phyloP scores from a whole-genome alignment of 352 stramenopile genomes.

The Globisporangium perplexum region DNA sequence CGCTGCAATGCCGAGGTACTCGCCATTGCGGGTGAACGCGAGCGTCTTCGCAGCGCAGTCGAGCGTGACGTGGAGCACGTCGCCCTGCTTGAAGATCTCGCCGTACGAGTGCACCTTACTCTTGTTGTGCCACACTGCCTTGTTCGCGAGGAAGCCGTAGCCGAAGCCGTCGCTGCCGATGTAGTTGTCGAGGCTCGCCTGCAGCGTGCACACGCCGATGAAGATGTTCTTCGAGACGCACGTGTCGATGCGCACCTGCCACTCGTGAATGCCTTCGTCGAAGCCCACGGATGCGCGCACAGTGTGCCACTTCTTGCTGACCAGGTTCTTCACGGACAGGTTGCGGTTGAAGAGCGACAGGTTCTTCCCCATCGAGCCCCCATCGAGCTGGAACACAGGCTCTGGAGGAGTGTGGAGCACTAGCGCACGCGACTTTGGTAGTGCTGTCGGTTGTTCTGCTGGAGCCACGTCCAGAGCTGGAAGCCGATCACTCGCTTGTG shows the following conservation, averaged over 20 bases:
- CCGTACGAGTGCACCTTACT: conserved; percentile 84
- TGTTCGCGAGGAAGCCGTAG: conserved; percentile 91
- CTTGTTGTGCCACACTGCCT: conserved; percentile 92
- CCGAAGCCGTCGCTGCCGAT: conserved; percentile 82
- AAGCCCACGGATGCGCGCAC: conserved; percentile 65
- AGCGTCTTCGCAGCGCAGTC: conserved; percentile 81
- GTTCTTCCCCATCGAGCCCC: conserved; percentile 61
- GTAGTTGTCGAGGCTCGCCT: conserved; percentile 86
- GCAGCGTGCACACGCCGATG: conserved; percentile 70
- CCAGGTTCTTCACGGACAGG: conserved; percentile 74
- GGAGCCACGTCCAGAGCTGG: neutral
- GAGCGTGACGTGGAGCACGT: conserved; percentile 79
- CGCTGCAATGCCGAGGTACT: conserved; percentile 80
- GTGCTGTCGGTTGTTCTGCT: neutral
- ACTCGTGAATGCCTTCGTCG: conserved; percentile 75
- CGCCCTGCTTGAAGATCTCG: conserved; percentile 89
- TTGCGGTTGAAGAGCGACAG: conserved; percentile 68
- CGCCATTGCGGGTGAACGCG: conserved; percentile 82
- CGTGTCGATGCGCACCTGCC: conserved; percentile 84
- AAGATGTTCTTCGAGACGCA: conserved; percentile 93
- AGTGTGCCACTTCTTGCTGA: conserved; percentile 91
- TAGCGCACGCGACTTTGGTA: conserved; percentile 10
- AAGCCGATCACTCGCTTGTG: neutral
- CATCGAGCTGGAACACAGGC: conserved; percentile 69
- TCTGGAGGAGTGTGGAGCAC: conserved; percentile 48